phyloP scores from a whole-genome alignment of 2,329 filamentous ascomycete genomes.

The Graphium sp. region DNA sequence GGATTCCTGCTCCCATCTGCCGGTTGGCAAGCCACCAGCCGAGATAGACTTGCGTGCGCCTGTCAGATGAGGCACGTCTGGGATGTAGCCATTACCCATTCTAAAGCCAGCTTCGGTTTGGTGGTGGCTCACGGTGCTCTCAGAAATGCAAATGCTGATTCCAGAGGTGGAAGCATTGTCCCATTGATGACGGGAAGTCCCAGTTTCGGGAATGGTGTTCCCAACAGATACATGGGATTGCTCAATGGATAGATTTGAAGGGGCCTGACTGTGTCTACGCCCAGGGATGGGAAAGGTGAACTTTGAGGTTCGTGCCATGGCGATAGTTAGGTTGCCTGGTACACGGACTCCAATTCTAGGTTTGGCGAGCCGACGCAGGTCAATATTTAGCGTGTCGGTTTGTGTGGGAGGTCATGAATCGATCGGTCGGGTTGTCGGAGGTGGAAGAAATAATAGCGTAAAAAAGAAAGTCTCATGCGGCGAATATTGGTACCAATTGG shows the following conservation, averaged over 20 bases:
- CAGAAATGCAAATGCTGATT: conserved; percentile 25
- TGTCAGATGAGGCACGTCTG: conserved; percentile 10
- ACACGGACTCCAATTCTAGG: not conserved
- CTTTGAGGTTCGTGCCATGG: conserved; percentile 22
- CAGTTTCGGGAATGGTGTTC: conserved; percentile 33
- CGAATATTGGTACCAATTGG: too few relatives aligned
- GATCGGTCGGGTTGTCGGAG: conserved; percentile 4
- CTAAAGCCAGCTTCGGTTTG: conserved; percentile 13
- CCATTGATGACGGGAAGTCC: conserved; percentile 30
- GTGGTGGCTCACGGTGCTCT: conserved; percentile 19
- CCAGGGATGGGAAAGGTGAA: conserved; percentile 31
- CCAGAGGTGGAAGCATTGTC: conserved; percentile 23
- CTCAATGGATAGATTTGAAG: conserved; percentile 9
- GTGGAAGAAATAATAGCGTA: too few relatives aligned
- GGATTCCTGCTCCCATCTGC: conserved; percentile 27
- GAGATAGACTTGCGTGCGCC: conserved; percentile 1
- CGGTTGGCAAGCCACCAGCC: conserved; percentile 5
- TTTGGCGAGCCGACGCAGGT: conserved; percentile 1
- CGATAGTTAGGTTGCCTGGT: conserved; percentile 1
- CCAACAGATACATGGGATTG: conserved; percentile 21
- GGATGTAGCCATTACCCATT: conserved; percentile 8
- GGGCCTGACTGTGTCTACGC: conserved; percentile 22
- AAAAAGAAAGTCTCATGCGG: too few relatives aligned
- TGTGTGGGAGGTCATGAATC: conserved; percentile 2
- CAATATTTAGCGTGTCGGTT: conserved; percentile 2